Percentiles rank a stretch among this genome's conserved stretches.
Evolutionary conservation across 169 alveolate species (phyloP).

Genomic region (Plasmodium malariae): DNA sequence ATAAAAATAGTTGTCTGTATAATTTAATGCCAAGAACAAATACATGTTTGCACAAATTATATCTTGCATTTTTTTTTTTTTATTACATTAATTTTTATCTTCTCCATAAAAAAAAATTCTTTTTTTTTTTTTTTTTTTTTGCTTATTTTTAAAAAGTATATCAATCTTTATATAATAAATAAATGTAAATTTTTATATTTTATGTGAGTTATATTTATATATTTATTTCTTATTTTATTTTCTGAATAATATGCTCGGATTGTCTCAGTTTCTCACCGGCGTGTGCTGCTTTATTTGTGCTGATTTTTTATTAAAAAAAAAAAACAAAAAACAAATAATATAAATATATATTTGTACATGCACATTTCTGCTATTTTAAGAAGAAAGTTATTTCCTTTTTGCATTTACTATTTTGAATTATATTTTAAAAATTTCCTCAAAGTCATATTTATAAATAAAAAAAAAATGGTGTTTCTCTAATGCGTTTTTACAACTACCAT

Average conservation of each 20-base stretch:
- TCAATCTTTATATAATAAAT: background rate
- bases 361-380: slow-evolving; percentile 1
- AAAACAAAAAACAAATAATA: background rate
- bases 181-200: background rate
- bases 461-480: too few species aligned
- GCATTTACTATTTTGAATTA: background rate
- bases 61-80: slow-evolving; percentile 5
- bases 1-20: background rate
- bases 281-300: slow-evolving; percentile 11
- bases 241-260: background rate
- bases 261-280: background rate
- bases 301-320: background rate
- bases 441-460: too few species aligned
- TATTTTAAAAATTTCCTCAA: slow-evolving; percentile 1
- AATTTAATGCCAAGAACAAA: background rate
- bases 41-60: background rate
- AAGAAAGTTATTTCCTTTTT: background rate
- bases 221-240: background rate
- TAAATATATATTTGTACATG: background rate
- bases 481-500: too few species aligned
- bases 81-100: slow-evolving; percentile 7
- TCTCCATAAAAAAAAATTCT: slow-evolving; percentile 5
- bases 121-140: background rate
- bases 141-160: background rate
- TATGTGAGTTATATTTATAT: background rate